These are phyloP conservation scores for Alternaria consortialis DNA, from an alignment of 2,329 filamentous ascomycete genomes.

Conservation along the genomic window DNA sequence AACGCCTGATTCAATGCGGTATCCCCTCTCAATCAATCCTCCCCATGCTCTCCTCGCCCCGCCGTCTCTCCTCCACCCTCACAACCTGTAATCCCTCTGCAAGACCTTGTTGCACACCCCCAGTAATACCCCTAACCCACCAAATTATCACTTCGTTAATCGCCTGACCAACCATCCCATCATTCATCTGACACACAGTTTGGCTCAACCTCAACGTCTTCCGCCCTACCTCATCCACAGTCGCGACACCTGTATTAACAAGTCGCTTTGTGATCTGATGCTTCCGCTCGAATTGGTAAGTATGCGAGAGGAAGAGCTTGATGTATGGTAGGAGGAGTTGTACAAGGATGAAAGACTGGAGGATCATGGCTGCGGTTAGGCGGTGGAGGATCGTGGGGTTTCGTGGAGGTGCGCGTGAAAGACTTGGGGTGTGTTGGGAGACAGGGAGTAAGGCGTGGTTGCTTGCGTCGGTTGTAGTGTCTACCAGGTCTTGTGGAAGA, in stretches of 20 bases:
- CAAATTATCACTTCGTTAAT: conserved; percentile 66
- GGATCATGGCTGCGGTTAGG: conserved; percentile 63
- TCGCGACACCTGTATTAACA: conserved; percentile 61
- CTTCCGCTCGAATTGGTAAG: conserved; percentile 71
- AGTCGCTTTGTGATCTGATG: conserved; percentile 71
- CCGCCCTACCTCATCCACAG: conserved; percentile 64
- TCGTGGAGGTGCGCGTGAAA: conserved; percentile 18
- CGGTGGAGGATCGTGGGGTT: conserved; percentile 66
- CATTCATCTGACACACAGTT: conserved; percentile 67
- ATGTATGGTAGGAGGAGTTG: conserved; percentile 71
- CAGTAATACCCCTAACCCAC: conserved; percentile 70
- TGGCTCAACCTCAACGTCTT: conserved; percentile 62
- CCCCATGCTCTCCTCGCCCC: conserved; percentile 9
- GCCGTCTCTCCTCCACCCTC: conserved; percentile 33
- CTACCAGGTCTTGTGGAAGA: conserved; percentile 53
- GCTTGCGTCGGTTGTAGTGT: conserved; percentile 21
- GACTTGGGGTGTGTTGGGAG: conserved; percentile 12
- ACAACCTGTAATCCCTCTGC: conserved; percentile 63
- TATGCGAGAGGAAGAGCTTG: conserved; percentile 61
- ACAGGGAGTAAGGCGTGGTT: conserved; percentile 28
- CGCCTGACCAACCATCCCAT: conserved; percentile 69
- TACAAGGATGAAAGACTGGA: conserved; percentile 67
- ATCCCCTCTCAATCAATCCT: conserved; percentile 1
- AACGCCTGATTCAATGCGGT: conserved; percentile 4
- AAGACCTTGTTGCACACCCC: conserved; percentile 72